These are phyloP conservation scores for Pythium monospermum DNA, from an alignment of 352 stramenopile species.

Conservation along the genomic window DNA sequence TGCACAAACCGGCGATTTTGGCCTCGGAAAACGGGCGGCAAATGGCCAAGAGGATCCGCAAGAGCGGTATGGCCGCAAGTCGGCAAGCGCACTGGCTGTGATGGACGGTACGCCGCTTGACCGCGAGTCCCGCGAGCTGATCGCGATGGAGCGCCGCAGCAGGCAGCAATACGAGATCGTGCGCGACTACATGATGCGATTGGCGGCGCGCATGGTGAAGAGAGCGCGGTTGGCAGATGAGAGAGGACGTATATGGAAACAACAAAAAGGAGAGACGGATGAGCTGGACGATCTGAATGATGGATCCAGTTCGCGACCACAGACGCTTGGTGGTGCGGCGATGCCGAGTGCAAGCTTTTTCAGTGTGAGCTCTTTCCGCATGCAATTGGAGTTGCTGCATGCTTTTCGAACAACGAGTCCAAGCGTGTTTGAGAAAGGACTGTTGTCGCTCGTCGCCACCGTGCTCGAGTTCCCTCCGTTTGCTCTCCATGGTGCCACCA, in stretches of 20 bases:
- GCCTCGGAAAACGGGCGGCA: too few species aligned
- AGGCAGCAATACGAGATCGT: slow-evolving; percentile 20
- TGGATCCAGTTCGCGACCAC: neutral
- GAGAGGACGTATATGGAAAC: slow-evolving; percentile 1
- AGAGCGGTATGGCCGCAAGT: neutral
- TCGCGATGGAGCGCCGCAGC: slow-evolving; percentile 9
- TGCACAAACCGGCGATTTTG: too few species aligned
- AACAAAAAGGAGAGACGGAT: neutral
- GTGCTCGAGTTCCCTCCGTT: slow-evolving; percentile 57
- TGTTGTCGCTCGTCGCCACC: slow-evolving; percentile 45
- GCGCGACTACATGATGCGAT: slow-evolving; percentile 14
- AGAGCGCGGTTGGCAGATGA: neutral
- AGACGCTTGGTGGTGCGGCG: too few species aligned
- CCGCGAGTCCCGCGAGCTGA: neutral
- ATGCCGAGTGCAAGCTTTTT: slow-evolving; percentile 27
- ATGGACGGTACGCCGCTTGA: slow-evolving; percentile 17
- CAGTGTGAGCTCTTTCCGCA: slow-evolving; percentile 41
- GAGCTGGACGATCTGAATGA: neutral
- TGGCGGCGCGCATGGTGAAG: slow-evolving; percentile 1
- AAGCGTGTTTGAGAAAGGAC: slow-evolving; percentile 44
- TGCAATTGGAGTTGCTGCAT: slow-evolving; percentile 67
- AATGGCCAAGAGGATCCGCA: neutral
- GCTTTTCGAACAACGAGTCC: slow-evolving; percentile 40
- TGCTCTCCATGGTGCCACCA: slow-evolving; percentile 19
- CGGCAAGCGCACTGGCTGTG: slow-evolving; percentile 5